These are phyloP conservation scores for Microdochium nivale DNA, from an alignment of 2,329 filamentous ascomycete species.

Conservation along the genomic window DNA sequence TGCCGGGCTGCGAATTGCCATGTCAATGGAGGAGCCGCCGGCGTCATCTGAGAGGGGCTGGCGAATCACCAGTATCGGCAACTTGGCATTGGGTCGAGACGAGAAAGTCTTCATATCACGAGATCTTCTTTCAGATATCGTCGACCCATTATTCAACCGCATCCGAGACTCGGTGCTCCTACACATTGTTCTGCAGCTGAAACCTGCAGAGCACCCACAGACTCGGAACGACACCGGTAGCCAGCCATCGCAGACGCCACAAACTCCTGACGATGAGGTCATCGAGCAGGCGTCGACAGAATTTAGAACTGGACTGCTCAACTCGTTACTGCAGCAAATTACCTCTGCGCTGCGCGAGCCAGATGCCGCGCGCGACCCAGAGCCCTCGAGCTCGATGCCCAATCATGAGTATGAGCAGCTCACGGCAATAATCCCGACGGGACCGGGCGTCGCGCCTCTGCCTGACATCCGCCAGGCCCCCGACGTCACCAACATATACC, in stretches of 20 bases:
- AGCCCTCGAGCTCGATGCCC: constrained; percentile 14
- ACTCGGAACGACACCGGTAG: constrained; percentile 11
- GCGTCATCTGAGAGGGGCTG: constrained; percentile 38
- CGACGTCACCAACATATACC: constrained; percentile 29
- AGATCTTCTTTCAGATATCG: constrained; percentile 65
- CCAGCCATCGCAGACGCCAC: constrained; percentile 14
- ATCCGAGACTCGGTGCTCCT: constrained; percentile 65
- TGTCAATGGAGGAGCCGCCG: constrained; percentile 53
- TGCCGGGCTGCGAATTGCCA: constrained; percentile 52
- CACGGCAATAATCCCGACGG: constrained; percentile 44
- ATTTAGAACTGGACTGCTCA: constrained; percentile 18
- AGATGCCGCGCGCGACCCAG: constrained; percentile 24
- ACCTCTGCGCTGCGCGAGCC: constrained; percentile 39
- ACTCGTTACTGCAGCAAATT: constrained; percentile 35
- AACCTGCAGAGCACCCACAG: constrained; percentile 8
- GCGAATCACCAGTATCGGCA: constrained; percentile 73
- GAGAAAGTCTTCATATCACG: constrained; percentile 77
- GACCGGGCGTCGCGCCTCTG: constrained; percentile 57
- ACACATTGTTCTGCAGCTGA: constrained; percentile 60
- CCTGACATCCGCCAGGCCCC: constrained; percentile 54
- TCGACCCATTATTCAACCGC: constrained; percentile 77
- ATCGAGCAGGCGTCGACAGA: constrained; percentile 4
- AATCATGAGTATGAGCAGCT: constrained; percentile 29
- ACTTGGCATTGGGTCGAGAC: constrained; percentile 73
- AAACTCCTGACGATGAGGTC: constrained; percentile 9